Evolutionary conservation across 495 filamentous ascomycete genomes (phyloP), one percentile per base, ranked within the genome.

Genomic region (Penicillium manginii): DNA sequence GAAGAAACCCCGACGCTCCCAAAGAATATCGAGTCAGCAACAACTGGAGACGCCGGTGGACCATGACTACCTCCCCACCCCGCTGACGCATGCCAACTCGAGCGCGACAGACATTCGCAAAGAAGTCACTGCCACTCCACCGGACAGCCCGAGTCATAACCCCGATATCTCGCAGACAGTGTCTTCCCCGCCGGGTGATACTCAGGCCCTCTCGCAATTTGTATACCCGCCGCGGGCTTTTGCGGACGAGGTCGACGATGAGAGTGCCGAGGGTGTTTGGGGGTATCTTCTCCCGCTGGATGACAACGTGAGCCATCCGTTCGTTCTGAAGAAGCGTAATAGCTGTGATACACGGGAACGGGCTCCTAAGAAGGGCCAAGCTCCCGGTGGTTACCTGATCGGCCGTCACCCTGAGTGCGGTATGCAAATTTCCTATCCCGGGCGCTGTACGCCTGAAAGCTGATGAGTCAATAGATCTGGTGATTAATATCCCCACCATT

Each of bases 371-470:
- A 52, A 62, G 35, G 82, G 77, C 4, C 77, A 82, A 26, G 75
- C 89, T 12, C 84, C 91, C 1, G 87, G 88, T n/a, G 94, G 94
- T 35, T 99, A 96, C 70, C 73, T 99, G 23, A 85, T 98, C 52
- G 94, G 94, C 10, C 84, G 94, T 48, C 94, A 99, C 74, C 88
- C 89, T 2, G 96, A 99, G 72, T 97, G 96, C 66, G 92, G 91
- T 96, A 84, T 65, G 89, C 70, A 35, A 50, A 29, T 32, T 52
- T 15, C 22, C 14, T 32, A 54, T 15, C 22, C 14, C 32, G 46
- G 26, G 26, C 15, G 2, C 49, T 7, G 31, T 1, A 11, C 5
- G 6, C 26, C 6, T 35, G n/a, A 40, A 17, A 40, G 50, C 26
- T 35, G 19, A 52, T 40, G 14, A 46, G 12, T 56, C 37, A 11